A percentile compares a stretch with the other conserved stretches of the same genome.
phyloP scores from a whole-genome alignment of 495 filamentous ascomycete genomes.

The Hypoxylon perforatum region DNA sequence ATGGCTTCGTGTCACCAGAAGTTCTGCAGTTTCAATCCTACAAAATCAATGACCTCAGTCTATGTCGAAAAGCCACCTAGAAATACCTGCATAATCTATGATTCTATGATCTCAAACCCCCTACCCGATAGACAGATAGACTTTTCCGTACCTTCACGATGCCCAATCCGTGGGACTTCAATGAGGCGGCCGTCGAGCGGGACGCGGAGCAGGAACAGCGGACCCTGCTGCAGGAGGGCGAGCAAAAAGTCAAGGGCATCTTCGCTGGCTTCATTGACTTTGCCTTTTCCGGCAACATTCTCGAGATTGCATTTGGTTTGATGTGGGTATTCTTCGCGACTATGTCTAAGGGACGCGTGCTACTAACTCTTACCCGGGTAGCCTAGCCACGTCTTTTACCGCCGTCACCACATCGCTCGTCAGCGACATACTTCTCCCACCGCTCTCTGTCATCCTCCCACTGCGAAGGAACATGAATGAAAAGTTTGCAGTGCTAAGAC shows the following conservation, averaged over 20 bases:
- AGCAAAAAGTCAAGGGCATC: constrained; percentile 52
- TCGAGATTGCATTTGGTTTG: constrained; percentile 79
- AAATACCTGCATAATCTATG: background rate
- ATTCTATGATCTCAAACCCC: background rate
- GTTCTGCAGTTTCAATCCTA: background rate
- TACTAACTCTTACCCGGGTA: constrained; percentile 42
- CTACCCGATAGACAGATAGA: background rate
- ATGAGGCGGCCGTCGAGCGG: constrained; percentile 33
- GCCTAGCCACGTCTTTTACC: constrained; percentile 78
- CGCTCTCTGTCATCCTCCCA: constrained; percentile 74
- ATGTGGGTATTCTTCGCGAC: constrained; percentile 60
- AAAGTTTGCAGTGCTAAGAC: constrained; percentile 75
- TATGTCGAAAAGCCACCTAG: background rate
- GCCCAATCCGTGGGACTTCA: constrained; percentile 48
- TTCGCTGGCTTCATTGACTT: constrained; percentile 76
- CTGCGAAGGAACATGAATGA: constrained; percentile 77
- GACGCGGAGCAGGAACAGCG: constrained; percentile 45
- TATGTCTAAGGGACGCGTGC: background rate
- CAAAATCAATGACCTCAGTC: background rate
- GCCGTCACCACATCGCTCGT: constrained; percentile 78
- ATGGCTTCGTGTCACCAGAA: background rate
- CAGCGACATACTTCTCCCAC: constrained; percentile 74
- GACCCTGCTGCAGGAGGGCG: constrained; percentile 49
- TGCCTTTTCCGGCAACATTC: constrained; percentile 77
- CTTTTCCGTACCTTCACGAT: constrained; percentile 13